Evolutionary conservation across 371 early-diverging fungal genomes (phyloP), one percentile per base, ranked within the genome.

Genomic region (Rhizomucor pusillus): DNA sequence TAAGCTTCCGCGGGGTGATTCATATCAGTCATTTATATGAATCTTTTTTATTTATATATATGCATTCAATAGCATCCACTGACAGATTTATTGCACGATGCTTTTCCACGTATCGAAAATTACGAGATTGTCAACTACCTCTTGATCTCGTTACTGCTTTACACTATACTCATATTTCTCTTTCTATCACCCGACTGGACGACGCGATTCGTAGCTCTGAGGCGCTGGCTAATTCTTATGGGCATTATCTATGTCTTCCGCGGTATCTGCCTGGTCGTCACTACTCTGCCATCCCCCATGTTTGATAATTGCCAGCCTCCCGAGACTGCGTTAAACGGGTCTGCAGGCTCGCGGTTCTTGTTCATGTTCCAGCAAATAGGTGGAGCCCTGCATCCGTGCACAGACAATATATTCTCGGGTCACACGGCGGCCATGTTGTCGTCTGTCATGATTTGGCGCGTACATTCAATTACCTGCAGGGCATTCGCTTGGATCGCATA

Each of bases 331-430:
- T 22, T 69, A 12, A 47, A 62, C 16, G 77, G 65, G 14, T 50
- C 57, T 16, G 54, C 58, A 4, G 57, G 45, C 1, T 52, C 64
- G 24, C 62, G 75, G 9, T 67, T 71, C 49, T 57, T 47, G 4
- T 71, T 67, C 35, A 37, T 71, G 4, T 54, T 62, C 13, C 33
- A 44, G 13, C 63, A 69, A 7, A 53, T 71, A 19, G 43, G 60
- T 48, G 61, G 67, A 34, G 20, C 64, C 5, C 62, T 72, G 16
- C 69, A 78, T 46, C 77, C 83, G 18, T 90, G 90, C 62, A 88
- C 90, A 0, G 88, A 89, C 63, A 85, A 84, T 46, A 82, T 90
- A 44, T 90, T 84, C 60, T 88, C 89, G 3, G 90, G 89, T 5
- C 89, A 90, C 57, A 86, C 88, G 1, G 67, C 79, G 9, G 68